A percentile compares a stretch with the other conserved stretches of the same genome.
Evolutionary conservation across 1,284 basidiomycete species (phyloP).

Genomic region (Athelia sp.): DNA sequence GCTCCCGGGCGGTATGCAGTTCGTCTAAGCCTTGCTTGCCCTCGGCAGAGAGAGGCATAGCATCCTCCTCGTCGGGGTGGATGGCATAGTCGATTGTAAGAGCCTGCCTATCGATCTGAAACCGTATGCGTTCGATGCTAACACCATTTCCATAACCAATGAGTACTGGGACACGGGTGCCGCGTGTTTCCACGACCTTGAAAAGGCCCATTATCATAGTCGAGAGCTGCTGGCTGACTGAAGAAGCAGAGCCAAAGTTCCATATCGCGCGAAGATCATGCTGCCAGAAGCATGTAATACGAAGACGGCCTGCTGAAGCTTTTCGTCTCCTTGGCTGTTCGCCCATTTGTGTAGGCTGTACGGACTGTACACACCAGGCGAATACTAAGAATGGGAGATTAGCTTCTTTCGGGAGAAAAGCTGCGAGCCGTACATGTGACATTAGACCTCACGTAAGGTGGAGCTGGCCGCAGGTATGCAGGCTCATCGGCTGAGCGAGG

Average conservation of each 20-base stretch:
- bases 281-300: slow-evolving; percentile 92
- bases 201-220: slow-evolving; percentile 78
- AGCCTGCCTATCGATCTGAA: slow-evolving; percentile 79
- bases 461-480: slow-evolving; percentile 87
- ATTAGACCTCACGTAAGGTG: slow-evolving; percentile 91
- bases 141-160: slow-evolving; percentile 81
- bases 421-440: slow-evolving; percentile 55
- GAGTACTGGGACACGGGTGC: slow-evolving; percentile 71
- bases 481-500: slow-evolving; percentile 92
- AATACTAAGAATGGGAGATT: slow-evolving; percentile 51
- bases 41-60: slow-evolving; percentile 26
- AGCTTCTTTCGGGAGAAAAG: slow-evolving; percentile 7
- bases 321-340: slow-evolving; percentile 24
- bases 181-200: slow-evolving; percentile 72
- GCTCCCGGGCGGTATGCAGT: slow-evolving; percentile 57
- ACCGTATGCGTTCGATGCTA: slow-evolving; percentile 71
- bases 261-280: slow-evolving; percentile 91
- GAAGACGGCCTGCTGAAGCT: slow-evolving; percentile 40
- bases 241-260: slow-evolving; percentile 64
- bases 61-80: slow-evolving; percentile 69
- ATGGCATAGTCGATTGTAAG: slow-evolving; percentile 85
- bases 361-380: slow-evolving; percentile 87
- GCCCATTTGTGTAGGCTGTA: slow-evolving; percentile 38
- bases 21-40: slow-evolving; percentile 47
- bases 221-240: slow-evolving; percentile 68